Conservation (phyloP, 495 filamentous ascomycete species). For the Penicillium parvum region DNA sequence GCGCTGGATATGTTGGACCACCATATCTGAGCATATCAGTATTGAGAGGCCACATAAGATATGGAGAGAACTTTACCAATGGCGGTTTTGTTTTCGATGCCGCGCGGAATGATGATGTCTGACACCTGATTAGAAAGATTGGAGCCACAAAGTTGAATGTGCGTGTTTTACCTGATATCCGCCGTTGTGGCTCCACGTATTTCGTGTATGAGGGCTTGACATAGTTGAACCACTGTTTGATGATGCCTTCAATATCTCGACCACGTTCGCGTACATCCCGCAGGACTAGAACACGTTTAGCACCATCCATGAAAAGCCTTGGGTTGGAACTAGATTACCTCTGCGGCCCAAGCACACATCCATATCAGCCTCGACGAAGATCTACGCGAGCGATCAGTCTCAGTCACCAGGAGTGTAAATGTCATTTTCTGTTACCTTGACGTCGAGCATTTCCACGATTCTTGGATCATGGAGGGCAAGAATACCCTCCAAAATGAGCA, state of each 20-base stretch:
- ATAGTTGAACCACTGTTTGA: constrained; percentile 95
- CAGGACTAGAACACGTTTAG: constrained; percentile 58
- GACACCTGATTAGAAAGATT: constrained; percentile 16
- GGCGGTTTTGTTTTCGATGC: constrained; percentile 88
- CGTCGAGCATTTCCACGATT: constrained; percentile 82
- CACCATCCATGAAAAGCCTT: not conserved
- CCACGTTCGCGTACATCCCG: constrained; percentile 83
- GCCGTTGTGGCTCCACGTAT: constrained; percentile 86
- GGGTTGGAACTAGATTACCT: constrained; percentile 46
- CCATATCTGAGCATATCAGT: constrained; percentile 59
- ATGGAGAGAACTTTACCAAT: constrained; percentile 56
- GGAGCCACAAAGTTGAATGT: not conserved
- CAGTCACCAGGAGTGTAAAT: not conserved
- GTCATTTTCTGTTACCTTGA: constrained; percentile 58
- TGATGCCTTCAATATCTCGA: constrained; percentile 85
- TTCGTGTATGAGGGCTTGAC: constrained; percentile 93
- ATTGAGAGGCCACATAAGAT: not conserved
- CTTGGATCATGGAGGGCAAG: constrained; percentile 87
- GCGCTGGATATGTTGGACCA: constrained; percentile 80
- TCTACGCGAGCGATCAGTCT: constrained; percentile 39
- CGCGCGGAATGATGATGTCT: constrained; percentile 94
- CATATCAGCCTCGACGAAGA: constrained; percentile 94
- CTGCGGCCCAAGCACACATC: constrained; percentile 90
- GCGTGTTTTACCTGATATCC: constrained; percentile 57
- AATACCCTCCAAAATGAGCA: constrained; percentile 92